phyloP scores from a whole-genome alignment of 257 asterid species.

The Primulina huaijiensis region DNA sequence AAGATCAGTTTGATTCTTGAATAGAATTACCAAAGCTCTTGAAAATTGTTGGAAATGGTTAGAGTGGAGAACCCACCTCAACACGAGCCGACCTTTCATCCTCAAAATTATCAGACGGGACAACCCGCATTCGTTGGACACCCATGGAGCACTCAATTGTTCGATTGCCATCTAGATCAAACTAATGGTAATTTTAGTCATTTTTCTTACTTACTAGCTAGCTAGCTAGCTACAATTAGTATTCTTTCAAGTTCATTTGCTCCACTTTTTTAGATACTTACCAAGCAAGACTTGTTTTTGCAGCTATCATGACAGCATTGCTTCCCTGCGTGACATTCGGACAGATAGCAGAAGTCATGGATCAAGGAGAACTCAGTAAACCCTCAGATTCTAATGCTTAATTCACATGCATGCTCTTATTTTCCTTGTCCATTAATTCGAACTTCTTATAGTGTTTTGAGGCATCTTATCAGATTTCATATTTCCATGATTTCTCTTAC shows the following conservation, averaged over 20 bases:
- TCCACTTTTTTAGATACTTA: too few relatives aligned
- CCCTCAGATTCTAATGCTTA: background rate
- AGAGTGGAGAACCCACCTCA: background rate
- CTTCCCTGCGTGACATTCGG: slow-evolving; percentile 46
- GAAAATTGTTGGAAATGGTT: background rate
- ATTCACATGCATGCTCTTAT: too few relatives aligned
- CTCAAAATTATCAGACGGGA: background rate
- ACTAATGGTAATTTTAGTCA: slow-evolving; percentile 20
- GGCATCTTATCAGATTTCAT: too few relatives aligned
- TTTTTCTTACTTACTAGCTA: background rate
- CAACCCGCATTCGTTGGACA: slow-evolving; percentile 4
- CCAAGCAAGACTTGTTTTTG: background rate
- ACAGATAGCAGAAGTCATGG: slow-evolving; percentile 48
- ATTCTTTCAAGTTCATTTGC: background rate
- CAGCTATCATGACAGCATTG: slow-evolving; percentile 27
- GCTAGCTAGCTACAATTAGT: background rate
- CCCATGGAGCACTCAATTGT: slow-evolving; percentile 25
- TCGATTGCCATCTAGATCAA: slow-evolving; percentile 26
- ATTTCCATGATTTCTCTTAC: too few relatives aligned
- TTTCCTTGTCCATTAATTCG: too few relatives aligned
- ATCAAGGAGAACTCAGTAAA: slow-evolving; percentile 40
- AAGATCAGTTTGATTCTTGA: background rate
- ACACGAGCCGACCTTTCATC: slow-evolving; percentile 7
- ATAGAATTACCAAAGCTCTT: background rate
- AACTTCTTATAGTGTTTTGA: too few relatives aligned